Percentiles rank a stretch among this genome's conserved stretches.
Evolutionary conservation across 176 grass and related monocot species (phyloP).

Genomic region (Chrysopogon serrulatus): DNA sequence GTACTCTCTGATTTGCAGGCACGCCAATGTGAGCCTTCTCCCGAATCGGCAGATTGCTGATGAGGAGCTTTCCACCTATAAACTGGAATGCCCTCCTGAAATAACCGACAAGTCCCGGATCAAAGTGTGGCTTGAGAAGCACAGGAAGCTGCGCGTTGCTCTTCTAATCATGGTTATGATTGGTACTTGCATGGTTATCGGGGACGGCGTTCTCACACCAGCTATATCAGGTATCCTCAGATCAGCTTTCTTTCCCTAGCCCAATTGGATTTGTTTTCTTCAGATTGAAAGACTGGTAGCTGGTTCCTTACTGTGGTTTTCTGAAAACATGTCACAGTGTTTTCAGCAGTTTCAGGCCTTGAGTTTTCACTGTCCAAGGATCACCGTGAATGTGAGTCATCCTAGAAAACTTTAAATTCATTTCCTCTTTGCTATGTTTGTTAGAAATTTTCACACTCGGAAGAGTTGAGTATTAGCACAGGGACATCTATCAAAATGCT

Average conservation of each 20-base stretch:
- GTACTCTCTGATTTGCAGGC: slow-evolving; percentile 93
- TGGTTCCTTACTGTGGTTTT: slow-evolving; percentile 22
- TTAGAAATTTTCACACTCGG: background rate
- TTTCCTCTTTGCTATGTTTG: background rate
- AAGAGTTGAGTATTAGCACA: background rate
- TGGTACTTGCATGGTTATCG: slow-evolving; percentile 98
- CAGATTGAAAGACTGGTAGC: background rate
- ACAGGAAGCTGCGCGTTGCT: slow-evolving; percentile 71
- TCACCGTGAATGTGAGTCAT: slow-evolving; percentile 87
- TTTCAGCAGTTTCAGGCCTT: slow-evolving; percentile 95
- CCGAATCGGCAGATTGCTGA: slow-evolving; percentile 89
- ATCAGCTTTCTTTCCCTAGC: background rate
- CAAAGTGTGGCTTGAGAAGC: slow-evolving; percentile 87
- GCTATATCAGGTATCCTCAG: slow-evolving; percentile 72
- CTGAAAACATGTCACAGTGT: slow-evolving; percentile 51
- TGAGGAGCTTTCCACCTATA: slow-evolving; percentile 95
- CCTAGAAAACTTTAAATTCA: background rate
- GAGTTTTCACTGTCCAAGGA: slow-evolving; percentile 82
- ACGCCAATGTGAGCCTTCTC: slow-evolving; percentile 91
- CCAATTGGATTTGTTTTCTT: slow-evolving; percentile 2
- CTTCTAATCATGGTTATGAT: slow-evolving; percentile 88
- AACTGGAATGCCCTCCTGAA: slow-evolving; percentile 63
- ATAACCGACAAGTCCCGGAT: slow-evolving; percentile 43
- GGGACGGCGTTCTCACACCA: slow-evolving; percentile 96
- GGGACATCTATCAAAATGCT: background rate